Conservation (phyloP, 805 yeast species). For the Teunomyces panamensis region DNA sequence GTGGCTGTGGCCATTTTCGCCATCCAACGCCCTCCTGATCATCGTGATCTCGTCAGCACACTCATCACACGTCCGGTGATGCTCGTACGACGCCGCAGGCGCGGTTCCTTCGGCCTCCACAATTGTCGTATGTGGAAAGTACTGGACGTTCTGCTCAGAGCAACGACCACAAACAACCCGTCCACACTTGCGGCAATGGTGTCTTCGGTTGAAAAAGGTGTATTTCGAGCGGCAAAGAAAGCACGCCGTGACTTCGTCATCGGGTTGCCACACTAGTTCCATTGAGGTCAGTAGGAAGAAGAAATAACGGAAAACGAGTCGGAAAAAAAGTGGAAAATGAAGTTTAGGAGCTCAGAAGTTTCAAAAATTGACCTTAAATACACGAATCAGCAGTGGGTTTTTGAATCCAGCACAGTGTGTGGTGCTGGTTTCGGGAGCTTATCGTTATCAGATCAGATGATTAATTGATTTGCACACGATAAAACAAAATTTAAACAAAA, state of each 20-base stretch:
- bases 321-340: neutral
- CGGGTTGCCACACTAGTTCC: conserved; percentile 62
- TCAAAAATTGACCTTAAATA: no score
- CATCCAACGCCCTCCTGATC: conserved; percentile 18
- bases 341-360: neutral
- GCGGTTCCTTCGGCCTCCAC: conserved; percentile 14
- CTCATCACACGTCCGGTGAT: conserved; percentile 69
- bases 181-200: conserved; percentile 84
- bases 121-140: conserved; percentile 18
- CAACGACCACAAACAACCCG: conserved; percentile 72
- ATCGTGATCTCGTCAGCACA: conserved; percentile 56
- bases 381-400: neutral
- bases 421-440: neutral
- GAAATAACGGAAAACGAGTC: neutral
- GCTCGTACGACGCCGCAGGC: conserved; percentile 10
- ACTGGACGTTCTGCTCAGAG: conserved; percentile 47
- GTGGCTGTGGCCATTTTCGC: neutral
- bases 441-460: neutral
- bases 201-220: conserved; percentile 66
- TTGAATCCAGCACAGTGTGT: neutral
- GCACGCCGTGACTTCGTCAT: conserved; percentile 51
- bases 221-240: conserved; percentile 51
- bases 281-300: neutral
- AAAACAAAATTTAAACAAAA: neutral
- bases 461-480: neutral